Evolutionary conservation across 2,329 filamentous ascomycete species (phyloP), one percentile per base, ranked within the genome.

Genomic region (Alternaria sp.): DNA sequence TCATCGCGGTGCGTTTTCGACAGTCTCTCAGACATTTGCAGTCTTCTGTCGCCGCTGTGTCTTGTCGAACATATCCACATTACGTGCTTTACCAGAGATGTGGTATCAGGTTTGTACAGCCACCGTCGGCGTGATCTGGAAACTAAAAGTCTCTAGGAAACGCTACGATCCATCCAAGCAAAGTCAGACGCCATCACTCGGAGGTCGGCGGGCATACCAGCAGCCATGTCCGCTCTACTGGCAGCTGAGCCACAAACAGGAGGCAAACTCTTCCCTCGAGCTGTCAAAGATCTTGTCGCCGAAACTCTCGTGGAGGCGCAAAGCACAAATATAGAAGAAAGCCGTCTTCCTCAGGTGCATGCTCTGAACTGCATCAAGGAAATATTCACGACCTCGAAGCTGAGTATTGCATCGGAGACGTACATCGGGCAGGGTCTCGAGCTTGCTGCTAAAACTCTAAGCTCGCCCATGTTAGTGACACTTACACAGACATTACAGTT

Each of bases 311-410:
- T 82, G 21, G 84, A 87, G 54, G 86, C 86, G 4, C 81, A 77
- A 10, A 83, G 86, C 28, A 86, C 86, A 3, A 90, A 82, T 12
- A 83, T 83, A 11, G 81, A 83, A 64, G 83, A 86, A 52, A 81
- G 85, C 28, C 85, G 91, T 44, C 82, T 98, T 5, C 91, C 93
- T 0, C 95, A 99, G 79, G 96, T 99, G 0, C 96, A 99, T 78
- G 93, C 96, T 0, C 87, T 97, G 75, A 99, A 99, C 77, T 97
- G 92, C 64, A 83, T 99, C 61, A 96, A 96, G 75, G 93, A 97
- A 68, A 90, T 97, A 3, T 96, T 97, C 79, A 95, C 92, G 61
- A 93, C 90, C 69, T 93, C 93, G 0, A 88, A 89, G 54, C 84
- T 98, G 13, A 86, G 92, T 26, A 88, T 88, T 59, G 86, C 87